These are phyloP conservation scores for Helianthus annuus DNA, from an alignment of 129 eudicot genomes.

Conservation along the genomic window HanXRQr2.0-SUNRISE NC_035439.2:97150033-97150532, in stretches of 20 bases:
- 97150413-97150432: slow-evolving; percentile 88
- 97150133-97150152: slow-evolving; percentile 83
- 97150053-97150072: too few species aligned
- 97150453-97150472: slow-evolving; percentile 95
- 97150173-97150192: slow-evolving; percentile 42
- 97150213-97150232: slow-evolving; percentile 55
- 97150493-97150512: slow-evolving; percentile 51
- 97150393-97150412: neutral
- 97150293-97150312: slow-evolving; percentile 74
- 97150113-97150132: slow-evolving; percentile 78
- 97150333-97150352: neutral
- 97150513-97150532: slow-evolving; percentile 62
- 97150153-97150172: slow-evolving; percentile 47
- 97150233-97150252: slow-evolving; percentile 79
- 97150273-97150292: slow-evolving; percentile 35
- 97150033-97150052: neutral
- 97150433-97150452: slow-evolving; percentile 73
- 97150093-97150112: neutral
- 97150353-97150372: neutral
- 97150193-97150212: slow-evolving; percentile 71
- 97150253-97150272: slow-evolving; percentile 51
- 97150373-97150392: neutral
- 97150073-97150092: too few species aligned
- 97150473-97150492: slow-evolving; percentile 77
- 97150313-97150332: slow-evolving; percentile 81